Conservation (phyloP, 805 yeast genomes). For the Ogataea zsoltii region DNA sequence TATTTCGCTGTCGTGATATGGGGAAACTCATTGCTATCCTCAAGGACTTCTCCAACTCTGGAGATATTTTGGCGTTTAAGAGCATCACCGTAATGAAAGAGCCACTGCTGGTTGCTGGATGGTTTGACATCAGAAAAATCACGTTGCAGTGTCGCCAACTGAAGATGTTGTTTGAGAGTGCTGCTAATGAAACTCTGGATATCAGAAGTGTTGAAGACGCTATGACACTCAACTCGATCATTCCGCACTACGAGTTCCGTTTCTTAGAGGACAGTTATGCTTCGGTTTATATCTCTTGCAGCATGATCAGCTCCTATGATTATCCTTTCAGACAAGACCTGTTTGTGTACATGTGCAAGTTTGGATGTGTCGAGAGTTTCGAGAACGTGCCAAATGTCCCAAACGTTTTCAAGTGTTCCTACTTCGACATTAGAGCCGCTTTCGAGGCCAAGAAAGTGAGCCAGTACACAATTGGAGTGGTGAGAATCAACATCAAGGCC, state of each 20-base stretch:
- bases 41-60: slow-evolving; percentile 12
- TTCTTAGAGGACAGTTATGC: slow-evolving; percentile 27
- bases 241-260: slow-evolving; percentile 23
- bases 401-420: slow-evolving; percentile 30
- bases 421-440: slow-evolving; percentile 37
- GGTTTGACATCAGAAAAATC: slow-evolving; percentile 32
- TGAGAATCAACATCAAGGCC: slow-evolving; percentile 20
- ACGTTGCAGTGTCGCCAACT: slow-evolving; percentile 19
- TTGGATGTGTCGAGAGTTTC: slow-evolving; percentile 25
- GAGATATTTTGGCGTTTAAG: slow-evolving; percentile 19
- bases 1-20: slow-evolving; percentile 13
- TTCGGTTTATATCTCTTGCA: slow-evolving; percentile 18
- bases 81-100: slow-evolving; percentile 6
- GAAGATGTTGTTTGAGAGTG: slow-evolving; percentile 13
- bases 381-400: slow-evolving; percentile 10
- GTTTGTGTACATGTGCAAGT: slow-evolving; percentile 20
- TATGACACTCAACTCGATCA: slow-evolving; percentile 12
- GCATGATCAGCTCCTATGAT: slow-evolving; percentile 2
- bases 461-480: slow-evolving; percentile 8
- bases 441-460: slow-evolving; percentile 29
- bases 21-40: slow-evolving; percentile 13
- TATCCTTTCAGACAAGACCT: slow-evolving; percentile 18
- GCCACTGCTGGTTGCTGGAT: slow-evolving; percentile 25
- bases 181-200: slow-evolving; percentile 8
- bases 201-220: slow-evolving; percentile 9